phyloP scores from a whole-genome alignment of 1,139 yeast species.

The Saccharomyces hybrid region DNA sequence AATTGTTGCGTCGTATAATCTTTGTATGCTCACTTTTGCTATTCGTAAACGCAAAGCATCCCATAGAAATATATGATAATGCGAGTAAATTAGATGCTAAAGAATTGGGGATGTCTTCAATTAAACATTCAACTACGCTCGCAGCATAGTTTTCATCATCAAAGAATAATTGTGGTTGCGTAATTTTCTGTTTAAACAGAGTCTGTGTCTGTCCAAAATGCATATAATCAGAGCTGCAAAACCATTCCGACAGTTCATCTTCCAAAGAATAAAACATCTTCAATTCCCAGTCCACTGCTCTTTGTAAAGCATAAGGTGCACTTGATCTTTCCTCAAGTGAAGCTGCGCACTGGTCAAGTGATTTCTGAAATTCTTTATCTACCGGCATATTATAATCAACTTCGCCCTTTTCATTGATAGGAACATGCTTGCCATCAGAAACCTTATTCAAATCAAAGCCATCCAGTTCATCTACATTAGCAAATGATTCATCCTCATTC shows the following conservation, averaged over 20 bases:
- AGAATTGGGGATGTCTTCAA: constrained; percentile 5
- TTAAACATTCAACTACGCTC: constrained; percentile 7
- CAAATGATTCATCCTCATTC: constrained; percentile 28
- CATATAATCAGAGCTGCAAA: constrained; percentile 43
- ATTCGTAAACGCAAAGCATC: constrained; percentile 14
- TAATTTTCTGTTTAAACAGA: constrained; percentile 16
- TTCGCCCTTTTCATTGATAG: constrained; percentile 5
- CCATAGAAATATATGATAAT: constrained; percentile 24
- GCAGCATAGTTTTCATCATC: constrained; percentile 17
- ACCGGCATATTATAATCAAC: constrained; percentile 34
- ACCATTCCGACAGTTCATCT: constrained; percentile 59
- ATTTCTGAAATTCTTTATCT: constrained; percentile 32
- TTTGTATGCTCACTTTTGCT: constrained; percentile 15
- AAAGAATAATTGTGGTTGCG: constrained; percentile 19
- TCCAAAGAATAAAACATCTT: constrained; percentile 38
- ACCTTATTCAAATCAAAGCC: constrained; percentile 18
- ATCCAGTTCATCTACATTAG: constrained; percentile 33
- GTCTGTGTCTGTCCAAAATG: constrained; percentile 14
- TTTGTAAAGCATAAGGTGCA: constrained; percentile 29
- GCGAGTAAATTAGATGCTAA: constrained; percentile 12
- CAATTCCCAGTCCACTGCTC: constrained; percentile 43
- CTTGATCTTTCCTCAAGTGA: constrained; percentile 24
- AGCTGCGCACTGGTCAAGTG: constrained; percentile 33
- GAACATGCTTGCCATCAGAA: background rate
- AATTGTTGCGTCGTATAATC: constrained; percentile 19